Evolutionary conservation across 331 rosid species (phyloP), one percentile per base, ranked within the genome.

Genomic region (Malus hybrid): DNA sequence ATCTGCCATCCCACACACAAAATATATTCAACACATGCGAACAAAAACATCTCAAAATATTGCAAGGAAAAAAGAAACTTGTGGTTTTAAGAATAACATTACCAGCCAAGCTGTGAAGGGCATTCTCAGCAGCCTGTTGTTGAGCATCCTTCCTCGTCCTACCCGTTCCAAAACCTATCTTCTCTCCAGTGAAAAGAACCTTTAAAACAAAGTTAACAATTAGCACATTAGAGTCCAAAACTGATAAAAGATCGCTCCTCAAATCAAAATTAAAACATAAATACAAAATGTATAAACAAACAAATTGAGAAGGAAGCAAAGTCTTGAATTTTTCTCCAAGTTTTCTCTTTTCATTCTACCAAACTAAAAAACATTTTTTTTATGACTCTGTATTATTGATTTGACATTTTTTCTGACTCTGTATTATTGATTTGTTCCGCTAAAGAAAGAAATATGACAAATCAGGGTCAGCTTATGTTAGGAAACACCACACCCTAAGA

Each of bases 121-220:
- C 99, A 73, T 86, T 90, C 85, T 90, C 97, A 12, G 99, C 97
- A 81, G 99, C 99, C 87, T 95, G 93, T 79, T 90, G 97, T 42
- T 86, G 96, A 78, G 99, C 99, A 82, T 95, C 99, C 83, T 89
- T 95, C 81, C 97, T 87, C 24, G 99, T 92, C 91, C 83, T 92
- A 39, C 97, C 99, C 89, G 88, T 85, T 79, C 99, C 97, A 71
- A 85, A 80, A 65, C 99, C 99, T 33, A 95, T 87, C 92, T 95
- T 92, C 81, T 95, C 99, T 36, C 97, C 99, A 36, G 93, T 83
- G 74, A 90, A 92, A 55, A 92, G 81, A 70, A 95, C 99, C 99
- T 95, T 61, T 14, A 78, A 71, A 57, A 73, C 76, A 60, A 18
- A 68, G 68, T 36, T 78, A 69, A 82, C 65, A 67, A 60, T 78